These are phyloP conservation scores for Dianthus caryophyllus DNA, from an alignment of 148 eudicot genomes.

Conservation along the genomic window DNA sequence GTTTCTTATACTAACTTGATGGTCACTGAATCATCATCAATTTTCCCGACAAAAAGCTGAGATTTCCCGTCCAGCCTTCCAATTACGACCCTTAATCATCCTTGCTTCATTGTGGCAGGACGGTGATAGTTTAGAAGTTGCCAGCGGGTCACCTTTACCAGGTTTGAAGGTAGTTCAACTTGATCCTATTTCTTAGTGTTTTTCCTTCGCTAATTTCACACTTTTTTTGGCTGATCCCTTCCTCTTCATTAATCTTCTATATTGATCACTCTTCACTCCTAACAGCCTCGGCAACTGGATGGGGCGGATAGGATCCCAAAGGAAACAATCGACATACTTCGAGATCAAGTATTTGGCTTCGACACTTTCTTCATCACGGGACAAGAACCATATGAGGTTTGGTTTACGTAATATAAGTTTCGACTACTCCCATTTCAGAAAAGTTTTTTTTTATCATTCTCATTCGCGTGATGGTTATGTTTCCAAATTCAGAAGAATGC, in stretches of 20 bases:
- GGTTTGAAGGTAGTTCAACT: slow-evolving; percentile 82
- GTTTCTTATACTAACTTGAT: slow-evolving; percentile 2
- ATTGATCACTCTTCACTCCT: slow-evolving; percentile 13
- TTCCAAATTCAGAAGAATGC: background rate
- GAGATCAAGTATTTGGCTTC: slow-evolving; percentile 91
- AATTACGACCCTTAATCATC: slow-evolving; percentile 7
- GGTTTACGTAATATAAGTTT: slow-evolving; percentile 15
- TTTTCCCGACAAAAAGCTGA: background rate
- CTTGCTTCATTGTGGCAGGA: slow-evolving; percentile 39
- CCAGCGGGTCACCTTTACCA: slow-evolving; percentile 98
- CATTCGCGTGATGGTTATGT: background rate
- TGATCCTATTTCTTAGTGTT: slow-evolving; percentile 14
- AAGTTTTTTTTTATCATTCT: too few species aligned
- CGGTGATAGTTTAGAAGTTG: slow-evolving; percentile 40
- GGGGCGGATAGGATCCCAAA: slow-evolving; percentile 71
- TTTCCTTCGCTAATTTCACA: background rate
- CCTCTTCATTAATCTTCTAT: slow-evolving; percentile 4
- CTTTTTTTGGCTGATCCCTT: background rate
- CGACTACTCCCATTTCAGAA: too few species aligned
- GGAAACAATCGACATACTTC: slow-evolving; percentile 76
- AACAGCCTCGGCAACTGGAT: slow-evolving; percentile 67
- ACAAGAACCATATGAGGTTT: slow-evolving; percentile 98
- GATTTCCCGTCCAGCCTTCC: background rate
- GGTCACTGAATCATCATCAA: background rate
- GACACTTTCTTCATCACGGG: slow-evolving; percentile 93